phyloP scores from a whole-genome alignment of 164 flowering plant species.

The Chimonanthus praecox region DNA sequence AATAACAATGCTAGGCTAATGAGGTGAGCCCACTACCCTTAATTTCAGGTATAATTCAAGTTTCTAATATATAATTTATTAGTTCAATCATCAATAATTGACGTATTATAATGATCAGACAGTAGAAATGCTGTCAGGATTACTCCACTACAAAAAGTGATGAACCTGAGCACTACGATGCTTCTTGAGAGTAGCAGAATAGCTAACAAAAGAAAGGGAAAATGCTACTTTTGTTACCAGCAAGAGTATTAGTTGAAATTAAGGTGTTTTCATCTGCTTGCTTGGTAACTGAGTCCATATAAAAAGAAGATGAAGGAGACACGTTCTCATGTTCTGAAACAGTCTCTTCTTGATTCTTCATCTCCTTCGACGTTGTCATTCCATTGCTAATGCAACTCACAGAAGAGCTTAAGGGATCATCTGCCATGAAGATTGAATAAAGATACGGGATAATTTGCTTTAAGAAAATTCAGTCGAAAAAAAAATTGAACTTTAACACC shows the following conservation, averaged over 20 bases:
- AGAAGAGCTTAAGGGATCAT: slow-evolving; percentile 5
- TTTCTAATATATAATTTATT: no score
- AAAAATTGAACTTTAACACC: background rate
- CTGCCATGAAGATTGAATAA: slow-evolving; percentile 1
- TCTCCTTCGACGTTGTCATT: background rate
- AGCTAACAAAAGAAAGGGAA: no score
- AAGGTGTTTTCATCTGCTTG: background rate
- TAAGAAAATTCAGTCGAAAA: no score
- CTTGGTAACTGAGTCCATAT: slow-evolving; percentile 4
- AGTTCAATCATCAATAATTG: no score
- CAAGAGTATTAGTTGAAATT: background rate
- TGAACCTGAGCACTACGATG: no score
- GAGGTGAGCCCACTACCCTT: no score
- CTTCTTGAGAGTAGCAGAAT: background rate
- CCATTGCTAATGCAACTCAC: slow-evolving; percentile 1
- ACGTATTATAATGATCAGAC: no score
- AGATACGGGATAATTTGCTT: no score
- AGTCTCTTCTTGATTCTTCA: background rate
- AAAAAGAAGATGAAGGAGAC: slow-evolving; percentile 7
- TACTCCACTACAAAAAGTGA: background rate
- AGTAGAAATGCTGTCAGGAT: background rate
- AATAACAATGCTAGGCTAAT: no score
- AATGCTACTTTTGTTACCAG: no score
- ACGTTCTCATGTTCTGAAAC: background rate
- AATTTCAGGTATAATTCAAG: no score